phyloP scores from a whole-genome alignment of 768 basidiomycete genomes.

The Phylloporus sp. region DNA sequence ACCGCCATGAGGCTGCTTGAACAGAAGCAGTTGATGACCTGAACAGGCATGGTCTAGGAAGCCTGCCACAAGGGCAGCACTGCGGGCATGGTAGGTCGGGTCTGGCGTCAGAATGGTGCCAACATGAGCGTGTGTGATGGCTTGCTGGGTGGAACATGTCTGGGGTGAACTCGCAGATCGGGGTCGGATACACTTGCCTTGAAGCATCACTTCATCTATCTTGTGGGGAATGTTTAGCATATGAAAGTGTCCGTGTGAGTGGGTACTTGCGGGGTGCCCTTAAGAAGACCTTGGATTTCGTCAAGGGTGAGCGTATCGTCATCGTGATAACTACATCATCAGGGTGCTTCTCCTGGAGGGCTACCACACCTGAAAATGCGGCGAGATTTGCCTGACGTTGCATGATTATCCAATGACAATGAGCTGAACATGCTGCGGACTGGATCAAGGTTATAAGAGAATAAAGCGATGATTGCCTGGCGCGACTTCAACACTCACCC shows the following conservation, averaged over 20 bases:
- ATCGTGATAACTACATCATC: conserved; percentile 83
- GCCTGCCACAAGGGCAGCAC: conserved; percentile 75
- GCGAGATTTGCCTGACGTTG: conserved; percentile 62
- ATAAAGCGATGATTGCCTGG: too few relatives aligned
- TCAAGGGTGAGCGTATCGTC: conserved; percentile 73
- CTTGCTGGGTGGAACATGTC: conserved; percentile 40
- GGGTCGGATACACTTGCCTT: conserved; percentile 40
- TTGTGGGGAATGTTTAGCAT: conserved; percentile 34
- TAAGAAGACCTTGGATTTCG: conserved; percentile 73
- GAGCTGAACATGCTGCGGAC: background rate
- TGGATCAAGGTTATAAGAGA: background rate
- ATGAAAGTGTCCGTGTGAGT: background rate
- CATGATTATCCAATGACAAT: conserved; percentile 34
- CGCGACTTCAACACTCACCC: too few relatives aligned
- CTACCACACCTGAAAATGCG: conserved; percentile 55
- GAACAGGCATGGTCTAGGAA: conserved; percentile 70
- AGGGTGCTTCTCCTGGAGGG: conserved; percentile 54
- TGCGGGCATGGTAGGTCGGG: conserved; percentile 65
- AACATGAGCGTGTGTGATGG: conserved; percentile 55
- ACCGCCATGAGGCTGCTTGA: conserved; percentile 85
- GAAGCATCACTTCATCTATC: conserved; percentile 73
- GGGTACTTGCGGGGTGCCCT: conserved; percentile 59
- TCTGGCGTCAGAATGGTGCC: conserved; percentile 70
- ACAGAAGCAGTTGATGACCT: conserved; percentile 77
- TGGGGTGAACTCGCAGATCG: background rate